These are phyloP conservation scores for Massariosphaeria phaeospora DNA, from an alignment of 495 filamentous ascomycete species.

Conservation along the genomic window DNA sequence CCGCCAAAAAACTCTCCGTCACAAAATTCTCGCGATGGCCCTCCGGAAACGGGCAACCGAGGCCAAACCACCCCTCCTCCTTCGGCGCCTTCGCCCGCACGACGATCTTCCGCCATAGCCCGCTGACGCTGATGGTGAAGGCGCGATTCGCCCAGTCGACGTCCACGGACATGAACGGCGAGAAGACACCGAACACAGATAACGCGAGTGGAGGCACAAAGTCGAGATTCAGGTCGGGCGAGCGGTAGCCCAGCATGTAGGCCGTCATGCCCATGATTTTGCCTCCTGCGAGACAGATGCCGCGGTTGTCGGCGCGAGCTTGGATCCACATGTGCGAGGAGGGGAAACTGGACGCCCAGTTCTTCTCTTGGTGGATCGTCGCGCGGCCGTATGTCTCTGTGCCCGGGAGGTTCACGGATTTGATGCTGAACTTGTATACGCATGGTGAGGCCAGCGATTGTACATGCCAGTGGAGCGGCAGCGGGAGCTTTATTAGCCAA, in stretches of 20 bases:
- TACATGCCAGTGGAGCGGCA: constrained; percentile 50
- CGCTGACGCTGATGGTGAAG: constrained; percentile 34
- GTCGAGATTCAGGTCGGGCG: constrained; percentile 32
- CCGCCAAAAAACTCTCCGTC: constrained; percentile 45
- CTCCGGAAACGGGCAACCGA: constrained; percentile 41
- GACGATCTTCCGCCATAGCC: constrained; percentile 36
- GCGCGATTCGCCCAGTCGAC: constrained; percentile 36
- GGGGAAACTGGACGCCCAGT: constrained; percentile 47
- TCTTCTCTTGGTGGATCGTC: constrained; percentile 46
- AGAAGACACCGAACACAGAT: constrained; percentile 24
- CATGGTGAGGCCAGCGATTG: constrained; percentile 41
- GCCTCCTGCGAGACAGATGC: constrained; percentile 43
- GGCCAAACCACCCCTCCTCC: constrained; percentile 40
- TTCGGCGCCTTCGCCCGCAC: constrained; percentile 39
- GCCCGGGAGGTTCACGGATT: constrained; percentile 5
- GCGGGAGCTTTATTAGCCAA: constrained; percentile 38
- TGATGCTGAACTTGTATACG: constrained; percentile 36
- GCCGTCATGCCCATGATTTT: constrained; percentile 45
- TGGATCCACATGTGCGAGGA: constrained; percentile 46
- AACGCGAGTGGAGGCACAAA: constrained; percentile 39
- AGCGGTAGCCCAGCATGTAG: constrained; percentile 44
- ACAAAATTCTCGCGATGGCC: constrained; percentile 43
- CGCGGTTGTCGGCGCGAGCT: constrained; percentile 29
- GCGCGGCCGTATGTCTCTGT: constrained; percentile 36
- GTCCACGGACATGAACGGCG: constrained; percentile 38